phyloP scores from a whole-genome alignment of 2,329 filamentous ascomycete genomes.

The Xylaria sp. region DNA sequence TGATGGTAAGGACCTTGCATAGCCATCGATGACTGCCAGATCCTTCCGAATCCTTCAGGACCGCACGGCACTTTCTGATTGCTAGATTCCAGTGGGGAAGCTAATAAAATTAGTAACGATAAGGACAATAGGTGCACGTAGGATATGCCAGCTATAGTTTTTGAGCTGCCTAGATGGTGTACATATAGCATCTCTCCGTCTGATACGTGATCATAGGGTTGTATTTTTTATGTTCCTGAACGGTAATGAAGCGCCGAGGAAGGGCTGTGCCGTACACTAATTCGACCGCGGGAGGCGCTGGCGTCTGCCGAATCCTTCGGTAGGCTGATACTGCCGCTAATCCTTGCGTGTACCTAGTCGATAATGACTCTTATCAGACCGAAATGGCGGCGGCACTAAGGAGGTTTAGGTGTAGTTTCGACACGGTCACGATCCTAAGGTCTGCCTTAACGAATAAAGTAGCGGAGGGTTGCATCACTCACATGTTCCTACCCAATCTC shows the following conservation, averaged over 20 bases:
- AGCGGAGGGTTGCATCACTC: too few relatives aligned
- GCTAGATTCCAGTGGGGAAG: background rate
- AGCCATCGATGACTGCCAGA: background rate
- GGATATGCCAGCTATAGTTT: background rate
- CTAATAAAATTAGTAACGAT: conserved; percentile 6
- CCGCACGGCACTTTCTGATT: background rate
- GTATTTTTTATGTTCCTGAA: background rate
- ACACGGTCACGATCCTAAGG: background rate
- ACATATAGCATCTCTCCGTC: background rate
- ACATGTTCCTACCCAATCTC: background rate
- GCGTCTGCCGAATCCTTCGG: conserved; percentile 3
- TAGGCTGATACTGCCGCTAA: conserved; percentile 4
- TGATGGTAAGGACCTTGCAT: conserved; percentile 5
- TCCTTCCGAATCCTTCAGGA: conserved; percentile 6
- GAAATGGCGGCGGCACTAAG: background rate
- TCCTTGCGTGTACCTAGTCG: background rate
- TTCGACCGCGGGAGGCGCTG: background rate
- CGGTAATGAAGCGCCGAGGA: background rate
- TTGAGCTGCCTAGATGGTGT: background rate
- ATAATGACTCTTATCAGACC: background rate
- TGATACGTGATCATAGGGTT: background rate
- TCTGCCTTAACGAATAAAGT: background rate
- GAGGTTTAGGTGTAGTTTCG: background rate
- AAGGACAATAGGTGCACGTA: background rate
- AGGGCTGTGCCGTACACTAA: background rate